Evolutionary conservation across 1,284 basidiomycete species (phyloP).

Genomic region (Ustilago bromivora): DNA sequence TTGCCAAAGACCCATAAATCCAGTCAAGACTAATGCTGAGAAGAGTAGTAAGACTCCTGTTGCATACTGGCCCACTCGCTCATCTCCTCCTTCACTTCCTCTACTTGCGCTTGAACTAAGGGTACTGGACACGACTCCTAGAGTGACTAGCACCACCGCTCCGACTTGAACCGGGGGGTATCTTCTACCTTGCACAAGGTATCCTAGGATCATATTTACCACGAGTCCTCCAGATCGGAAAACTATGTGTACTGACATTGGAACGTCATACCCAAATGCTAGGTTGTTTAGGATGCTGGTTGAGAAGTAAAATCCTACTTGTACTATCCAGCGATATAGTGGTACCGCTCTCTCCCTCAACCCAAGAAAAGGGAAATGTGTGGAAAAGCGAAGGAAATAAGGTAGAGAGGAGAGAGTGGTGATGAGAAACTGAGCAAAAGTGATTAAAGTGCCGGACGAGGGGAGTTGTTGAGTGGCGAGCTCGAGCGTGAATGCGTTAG

Average conservation of each 20-base stretch:
- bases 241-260: slow-evolving; percentile 93
- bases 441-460: slow-evolving; percentile 62
- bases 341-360: slow-evolving; percentile 73
- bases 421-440: slow-evolving; percentile 63
- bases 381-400: slow-evolving; percentile 40
- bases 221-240: slow-evolving; percentile 90
- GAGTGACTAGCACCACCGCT: slow-evolving; percentile 83
- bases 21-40: slow-evolving; percentile 82
- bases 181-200: slow-evolving; percentile 73
- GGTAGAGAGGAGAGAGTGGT: slow-evolving; percentile 58
- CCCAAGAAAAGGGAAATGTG: slow-evolving; percentile 3
- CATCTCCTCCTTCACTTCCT: background rate
- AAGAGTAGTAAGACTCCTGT: slow-evolving; percentile 81
- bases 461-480: slow-evolving; percentile 59
- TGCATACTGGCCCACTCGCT: slow-evolving; percentile 72
- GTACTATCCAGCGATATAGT: slow-evolving; percentile 79
- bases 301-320: slow-evolving; percentile 84
- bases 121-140: slow-evolving; percentile 85
- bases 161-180: slow-evolving; percentile 58
- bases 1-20: slow-evolving; percentile 86
- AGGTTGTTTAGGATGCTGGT: slow-evolving; percentile 89
- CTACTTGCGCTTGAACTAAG: slow-evolving; percentile 72
- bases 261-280: slow-evolving; percentile 85
- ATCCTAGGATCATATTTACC: slow-evolving; percentile 82
- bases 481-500: slow-evolving; percentile 66